A percentile compares a stretch with the other conserved stretches of the same genome.
phyloP scores from a whole-genome alignment of 1,139 yeast genomes.

The Diutina ranongensis region DNA sequence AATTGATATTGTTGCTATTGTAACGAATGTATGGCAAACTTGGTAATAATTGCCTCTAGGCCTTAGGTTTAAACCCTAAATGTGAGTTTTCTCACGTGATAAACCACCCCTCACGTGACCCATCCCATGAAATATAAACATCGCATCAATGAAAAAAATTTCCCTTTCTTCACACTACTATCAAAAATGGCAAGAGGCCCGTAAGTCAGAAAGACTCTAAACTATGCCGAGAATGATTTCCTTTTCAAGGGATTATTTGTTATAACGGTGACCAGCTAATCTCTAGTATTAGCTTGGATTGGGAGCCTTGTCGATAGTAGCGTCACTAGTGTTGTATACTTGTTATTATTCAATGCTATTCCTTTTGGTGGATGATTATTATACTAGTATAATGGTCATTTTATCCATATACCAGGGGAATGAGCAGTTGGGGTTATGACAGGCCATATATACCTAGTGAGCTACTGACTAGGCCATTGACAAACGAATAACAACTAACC shows the following conservation, averaged over 20 bases:
- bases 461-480: not conserved
- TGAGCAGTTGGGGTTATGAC: too few relatives aligned
- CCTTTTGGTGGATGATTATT: too few relatives aligned
- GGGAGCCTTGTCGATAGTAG: conserved; percentile 24
- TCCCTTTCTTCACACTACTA: conserved; percentile 14
- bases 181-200: conserved; percentile 92
- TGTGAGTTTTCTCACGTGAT: not conserved
- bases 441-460: not conserved
- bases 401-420: too few relatives aligned
- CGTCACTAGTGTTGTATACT: too few relatives aligned
- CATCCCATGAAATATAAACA: not conserved
- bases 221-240: conserved; percentile 3
- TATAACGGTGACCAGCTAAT: conserved; percentile 16
- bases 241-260: not conserved
- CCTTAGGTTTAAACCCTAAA: too few relatives aligned
- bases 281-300: conserved; percentile 7
- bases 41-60: too few relatives aligned
- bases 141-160: too few relatives aligned
- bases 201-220: conserved; percentile 34
- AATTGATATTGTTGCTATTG: not conserved
- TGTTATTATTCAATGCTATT: too few relatives aligned
- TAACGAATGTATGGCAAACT: too few relatives aligned
- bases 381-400: too few relatives aligned
- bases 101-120: not conserved
- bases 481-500: conserved; percentile 18